A percentile compares a stretch with the other conserved stretches of the same genome.
These are phyloP conservation scores for Sporothrix brasiliensis DNA, from an alignment of 2,329 filamentous ascomycete species.

Conservation along the genomic window DNA sequence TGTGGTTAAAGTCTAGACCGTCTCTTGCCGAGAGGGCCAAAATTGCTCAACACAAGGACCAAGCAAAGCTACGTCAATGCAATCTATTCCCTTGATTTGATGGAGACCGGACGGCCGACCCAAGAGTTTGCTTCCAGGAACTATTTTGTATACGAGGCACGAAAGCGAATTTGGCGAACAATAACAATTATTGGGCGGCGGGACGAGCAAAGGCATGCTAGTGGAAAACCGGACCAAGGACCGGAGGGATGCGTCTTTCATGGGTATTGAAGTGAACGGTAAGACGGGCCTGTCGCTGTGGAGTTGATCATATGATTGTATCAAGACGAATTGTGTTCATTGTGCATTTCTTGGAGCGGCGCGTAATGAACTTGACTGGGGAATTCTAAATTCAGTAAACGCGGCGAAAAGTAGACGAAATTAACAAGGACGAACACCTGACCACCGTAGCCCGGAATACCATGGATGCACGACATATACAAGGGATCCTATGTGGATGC, in stretches of 20 bases:
- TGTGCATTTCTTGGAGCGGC: neutral
- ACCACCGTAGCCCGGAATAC: slow-evolving; percentile 16
- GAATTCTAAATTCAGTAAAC: slow-evolving; percentile 2
- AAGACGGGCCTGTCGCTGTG: neutral
- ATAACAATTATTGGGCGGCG: neutral
- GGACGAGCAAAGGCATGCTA: too few relatives aligned
- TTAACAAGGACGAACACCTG: slow-evolving; percentile 15
- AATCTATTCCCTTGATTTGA: slow-evolving; percentile 4
- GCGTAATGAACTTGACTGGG: neutral
- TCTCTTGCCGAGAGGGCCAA: neutral
- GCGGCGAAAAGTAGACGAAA: neutral
- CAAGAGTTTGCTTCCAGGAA: neutral
- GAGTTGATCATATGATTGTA: neutral
- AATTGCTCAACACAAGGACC: neutral
- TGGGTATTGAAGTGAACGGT: neutral
- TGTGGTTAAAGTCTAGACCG: slow-evolving; percentile 19
- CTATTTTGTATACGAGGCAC: neutral
- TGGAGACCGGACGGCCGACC: neutral
- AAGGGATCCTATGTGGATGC: neutral
- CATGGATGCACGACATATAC: neutral
- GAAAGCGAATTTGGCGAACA: neutral
- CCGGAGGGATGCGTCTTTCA: neutral
- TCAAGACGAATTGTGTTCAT: neutral
- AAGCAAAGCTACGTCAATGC: slow-evolving; percentile 21
- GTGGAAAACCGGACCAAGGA: neutral